Evolutionary conservation across 208 protist species (phyloP).

Genomic region (Angomonas deanei): DNA sequence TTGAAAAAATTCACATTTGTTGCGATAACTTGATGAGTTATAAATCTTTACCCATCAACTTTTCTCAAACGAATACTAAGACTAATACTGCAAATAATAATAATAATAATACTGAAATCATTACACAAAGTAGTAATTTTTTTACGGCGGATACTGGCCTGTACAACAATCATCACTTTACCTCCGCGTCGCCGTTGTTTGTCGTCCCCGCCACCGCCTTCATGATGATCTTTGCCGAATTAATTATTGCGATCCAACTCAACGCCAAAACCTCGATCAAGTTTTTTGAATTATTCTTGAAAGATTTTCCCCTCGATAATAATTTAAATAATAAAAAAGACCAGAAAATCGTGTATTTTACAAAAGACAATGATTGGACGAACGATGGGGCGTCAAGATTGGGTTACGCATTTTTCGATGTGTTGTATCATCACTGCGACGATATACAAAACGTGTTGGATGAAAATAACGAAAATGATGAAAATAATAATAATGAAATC

Average conservation of each 20-base stretch:
- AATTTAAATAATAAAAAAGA: not conserved
- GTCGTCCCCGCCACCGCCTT: not conserved
- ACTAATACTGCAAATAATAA: not conserved
- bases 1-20: not conserved
- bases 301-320: not conserved
- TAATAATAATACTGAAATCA: not conserved
- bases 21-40: not conserved
- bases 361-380: too few species aligned
- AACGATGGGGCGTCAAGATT: too few species aligned
- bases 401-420: too few species aligned
- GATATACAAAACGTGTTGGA: not conserved
- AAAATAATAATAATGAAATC: not conserved
- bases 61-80: not conserved
- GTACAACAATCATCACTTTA: conserved; percentile 1
- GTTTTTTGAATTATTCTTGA: not conserved
- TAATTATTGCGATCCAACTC: not conserved
- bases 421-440: too few species aligned
- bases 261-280: not conserved
- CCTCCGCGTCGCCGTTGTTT: not conserved
- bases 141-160: not conserved
- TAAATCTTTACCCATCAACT: not conserved
- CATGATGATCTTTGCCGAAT: not conserved
- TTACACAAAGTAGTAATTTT: not conserved
- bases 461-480: not conserved
- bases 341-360: too few species aligned